phyloP scores from a whole-genome alignment of 2,329 filamentous ascomycete species.

The Trichoderma sp. region DNA sequence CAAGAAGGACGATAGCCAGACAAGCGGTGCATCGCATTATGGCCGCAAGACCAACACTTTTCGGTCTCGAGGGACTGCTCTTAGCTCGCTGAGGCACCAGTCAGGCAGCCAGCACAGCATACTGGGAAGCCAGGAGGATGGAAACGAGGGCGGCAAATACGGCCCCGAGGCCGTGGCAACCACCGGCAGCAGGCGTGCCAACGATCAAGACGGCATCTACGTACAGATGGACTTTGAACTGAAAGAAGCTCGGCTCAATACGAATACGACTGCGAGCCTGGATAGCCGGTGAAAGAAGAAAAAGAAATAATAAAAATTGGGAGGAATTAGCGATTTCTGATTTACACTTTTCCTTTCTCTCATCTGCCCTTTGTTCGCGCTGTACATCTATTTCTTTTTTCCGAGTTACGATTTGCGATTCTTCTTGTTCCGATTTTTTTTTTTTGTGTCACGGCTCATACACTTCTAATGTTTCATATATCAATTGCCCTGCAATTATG shows the following conservation, averaged over 20 bases:
- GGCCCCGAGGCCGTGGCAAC: constrained; percentile 24
- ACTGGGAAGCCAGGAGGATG: constrained; percentile 25
- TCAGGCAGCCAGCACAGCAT: constrained; percentile 29
- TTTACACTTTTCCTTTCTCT: not conserved
- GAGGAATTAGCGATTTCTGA: not conserved
- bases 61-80: constrained; percentile 28
- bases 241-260: constrained; percentile 27
- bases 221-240: constrained; percentile 39
- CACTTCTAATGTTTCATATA: not conserved
- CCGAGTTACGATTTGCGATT: not conserved
- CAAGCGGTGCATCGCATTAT: constrained; percentile 27
- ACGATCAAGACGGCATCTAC: constrained; percentile 33
- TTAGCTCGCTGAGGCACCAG: constrained; percentile 31
- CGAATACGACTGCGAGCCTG: not conserved
- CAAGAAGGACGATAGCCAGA: constrained; percentile 25
- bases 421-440: not conserved
- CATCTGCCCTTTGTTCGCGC: not conserved
- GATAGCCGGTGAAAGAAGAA: constrained; percentile 1
- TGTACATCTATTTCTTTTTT: not conserved
- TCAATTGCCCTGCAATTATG: not conserved
- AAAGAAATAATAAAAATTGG: not conserved
- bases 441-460: not conserved
- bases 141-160: constrained; percentile 24
- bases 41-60: constrained; percentile 23
- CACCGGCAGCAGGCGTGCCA: constrained; percentile 26